Evolutionary conservation across 495 filamentous ascomycete species (phyloP), one percentile per base, ranked within the genome.

Genomic region (Niebla homalea): DNA sequence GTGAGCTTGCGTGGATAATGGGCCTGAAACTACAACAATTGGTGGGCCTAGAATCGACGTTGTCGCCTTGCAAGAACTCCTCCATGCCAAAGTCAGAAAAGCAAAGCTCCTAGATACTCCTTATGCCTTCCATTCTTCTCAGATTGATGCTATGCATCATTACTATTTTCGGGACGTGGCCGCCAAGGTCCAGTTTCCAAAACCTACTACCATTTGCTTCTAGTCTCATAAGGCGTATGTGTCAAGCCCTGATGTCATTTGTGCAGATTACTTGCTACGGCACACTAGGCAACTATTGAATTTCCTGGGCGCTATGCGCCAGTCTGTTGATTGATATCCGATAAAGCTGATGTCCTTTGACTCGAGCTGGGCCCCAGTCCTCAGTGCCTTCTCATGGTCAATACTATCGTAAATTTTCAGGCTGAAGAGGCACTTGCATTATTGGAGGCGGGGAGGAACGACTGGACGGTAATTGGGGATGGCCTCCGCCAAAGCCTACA

Each of bases 41-140:
- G n/a, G n/a, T n/a, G n/a, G n/a, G n/a, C n/a, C n/a, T n/a, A n/a
- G n/a, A n/a, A n/a, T n/a, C n/a, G n/a, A n/a, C n/a, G n/a, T n/a
- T n/a, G n/a, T n/a, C n/a, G n/a, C n/a, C n/a, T n/a, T n/a, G n/a
- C 54, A 48, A 0, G 40, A 25, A 2, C 61, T 64, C 20, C 56
- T 57, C 4, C 48, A 64, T 25, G 48, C 67, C 3, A 53, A 61
- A 1, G 29, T 48, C 32, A 36, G 57, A 1, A 63, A 65, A 16
- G 43, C 70, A 18, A 55, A 36, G 0, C 55, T 63, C n/a, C 56
- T 60, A 5, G 55, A 57, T 20, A 18, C 63, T 11, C 79, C 79
- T 19, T 86, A 76, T 51, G 84, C 82, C 5, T 88, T 84, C 68
- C 84, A 88, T 61, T 83, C 84, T 0, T 65, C 71, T 1, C 84